phyloP scores from a whole-genome alignment of 306 rosid species.

The Pueraria montana region DNA sequence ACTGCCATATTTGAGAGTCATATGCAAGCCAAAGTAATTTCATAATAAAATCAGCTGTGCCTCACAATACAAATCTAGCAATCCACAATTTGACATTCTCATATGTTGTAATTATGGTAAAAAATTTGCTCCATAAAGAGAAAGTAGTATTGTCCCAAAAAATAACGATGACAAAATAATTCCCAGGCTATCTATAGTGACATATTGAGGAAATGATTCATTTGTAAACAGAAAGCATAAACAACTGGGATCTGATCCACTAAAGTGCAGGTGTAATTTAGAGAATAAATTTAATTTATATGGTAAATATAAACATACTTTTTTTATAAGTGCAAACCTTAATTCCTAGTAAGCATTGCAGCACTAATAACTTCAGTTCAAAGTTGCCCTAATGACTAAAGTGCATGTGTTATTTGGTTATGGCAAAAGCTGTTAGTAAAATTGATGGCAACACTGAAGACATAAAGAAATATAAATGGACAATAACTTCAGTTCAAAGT shows the following conservation, averaged over 20 bases:
- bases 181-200: background rate
- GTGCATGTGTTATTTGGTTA: background rate
- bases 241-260: background rate
- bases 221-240: background rate
- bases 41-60: background rate
- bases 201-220: conserved; percentile 1
- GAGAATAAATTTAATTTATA: background rate
- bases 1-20: conserved; percentile 20
- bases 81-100: conserved; percentile 6
- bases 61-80: background rate
- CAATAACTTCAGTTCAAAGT: background rate
- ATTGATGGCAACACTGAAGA: conserved; percentile 7
- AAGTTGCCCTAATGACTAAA: too few species aligned
- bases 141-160: background rate
- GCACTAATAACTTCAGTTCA: too few species aligned
- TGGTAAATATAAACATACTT: background rate
- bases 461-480: background rate
- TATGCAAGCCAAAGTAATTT: conserved; percentile 1
- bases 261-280: background rate
- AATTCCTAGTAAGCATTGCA: background rate
- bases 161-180: background rate
- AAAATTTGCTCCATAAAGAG: background rate
- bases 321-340: background rate
- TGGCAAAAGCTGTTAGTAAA: background rate
- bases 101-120: background rate